phyloP scores from a whole-genome alignment of 192 early-diverging fungal genomes.

The Piromyces sp. region DNA sequence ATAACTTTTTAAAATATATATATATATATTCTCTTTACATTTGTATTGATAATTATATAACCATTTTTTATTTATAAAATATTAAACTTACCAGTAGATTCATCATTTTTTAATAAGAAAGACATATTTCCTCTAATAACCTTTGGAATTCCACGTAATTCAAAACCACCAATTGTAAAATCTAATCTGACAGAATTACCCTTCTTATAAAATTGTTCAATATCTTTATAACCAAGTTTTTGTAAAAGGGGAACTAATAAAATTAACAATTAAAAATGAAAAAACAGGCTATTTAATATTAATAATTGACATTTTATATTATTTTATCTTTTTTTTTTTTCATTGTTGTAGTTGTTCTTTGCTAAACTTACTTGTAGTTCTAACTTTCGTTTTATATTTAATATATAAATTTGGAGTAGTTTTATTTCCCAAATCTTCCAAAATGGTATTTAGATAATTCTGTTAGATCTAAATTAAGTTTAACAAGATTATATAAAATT shows the following conservation, averaged over 20 bases:
- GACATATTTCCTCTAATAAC: neutral
- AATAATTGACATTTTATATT: too few species aligned
- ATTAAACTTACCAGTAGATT: neutral
- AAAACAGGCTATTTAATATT: too few species aligned
- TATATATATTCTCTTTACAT: neutral
- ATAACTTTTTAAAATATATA: too few species aligned
- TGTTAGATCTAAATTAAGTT: neutral
- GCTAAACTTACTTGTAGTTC: neutral
- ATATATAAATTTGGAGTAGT: neutral
- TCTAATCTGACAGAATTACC: neutral
- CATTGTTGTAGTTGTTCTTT: too few species aligned
- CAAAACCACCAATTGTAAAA: neutral
- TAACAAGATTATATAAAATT: neutral
- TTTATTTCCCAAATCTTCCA: neutral
- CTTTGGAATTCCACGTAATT: neutral
- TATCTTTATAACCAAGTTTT: neutral
- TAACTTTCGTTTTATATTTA: neutral
- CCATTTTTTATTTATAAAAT: neutral
- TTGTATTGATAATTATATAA: neutral
- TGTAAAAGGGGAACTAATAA: neutral
- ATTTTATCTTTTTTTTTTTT: too few species aligned
- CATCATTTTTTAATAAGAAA: neutral
- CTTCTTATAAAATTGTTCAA: neutral
- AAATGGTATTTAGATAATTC: neutral
- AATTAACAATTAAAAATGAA: neutral